Evolutionary conservation across 106 monocot genomes (phyloP).

Genomic region (Dendrobium officinale): DNA sequence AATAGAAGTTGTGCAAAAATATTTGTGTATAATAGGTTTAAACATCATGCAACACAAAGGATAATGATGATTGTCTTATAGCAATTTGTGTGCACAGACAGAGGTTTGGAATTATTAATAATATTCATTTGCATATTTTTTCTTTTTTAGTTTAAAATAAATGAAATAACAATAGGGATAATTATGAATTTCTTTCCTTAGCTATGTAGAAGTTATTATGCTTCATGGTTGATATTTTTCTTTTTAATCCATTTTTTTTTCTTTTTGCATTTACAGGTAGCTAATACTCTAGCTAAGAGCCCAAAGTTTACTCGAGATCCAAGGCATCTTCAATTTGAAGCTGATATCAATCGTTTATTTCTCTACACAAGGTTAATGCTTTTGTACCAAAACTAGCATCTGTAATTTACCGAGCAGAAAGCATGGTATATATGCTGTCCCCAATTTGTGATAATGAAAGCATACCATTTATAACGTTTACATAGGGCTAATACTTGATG

Average conservation of each 20-base stretch:
- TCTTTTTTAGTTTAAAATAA: not conserved
- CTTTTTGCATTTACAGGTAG: not conserved
- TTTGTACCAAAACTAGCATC: not conserved
- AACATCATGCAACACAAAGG: not conserved
- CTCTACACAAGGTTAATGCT: constrained; percentile 74
- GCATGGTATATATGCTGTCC: not conserved
- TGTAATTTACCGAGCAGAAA: not conserved
- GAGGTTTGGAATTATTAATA: not conserved
- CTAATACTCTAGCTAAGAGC: constrained; percentile 58
- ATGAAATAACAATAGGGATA: not conserved
- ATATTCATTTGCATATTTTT: not conserved
- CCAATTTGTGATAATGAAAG: not conserved
- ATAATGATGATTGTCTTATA: not conserved
- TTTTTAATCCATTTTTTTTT: not conserved
- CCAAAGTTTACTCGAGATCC: constrained; percentile 82
- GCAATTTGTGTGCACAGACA: not conserved
- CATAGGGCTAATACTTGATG: not conserved
- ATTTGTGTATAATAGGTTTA: not conserved
- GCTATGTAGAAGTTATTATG: not conserved
- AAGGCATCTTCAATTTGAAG: constrained; percentile 87
- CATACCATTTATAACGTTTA: not conserved
- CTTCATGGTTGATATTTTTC: not conserved
- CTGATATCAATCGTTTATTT: constrained; percentile 87
- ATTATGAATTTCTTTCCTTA: not conserved
- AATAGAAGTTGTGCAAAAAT: not conserved